Evolutionary conservation across 2,329 filamentous ascomycete genomes (phyloP), one percentile per base, ranked within the genome.

Genomic region (Hypoxylon sp.): DNA sequence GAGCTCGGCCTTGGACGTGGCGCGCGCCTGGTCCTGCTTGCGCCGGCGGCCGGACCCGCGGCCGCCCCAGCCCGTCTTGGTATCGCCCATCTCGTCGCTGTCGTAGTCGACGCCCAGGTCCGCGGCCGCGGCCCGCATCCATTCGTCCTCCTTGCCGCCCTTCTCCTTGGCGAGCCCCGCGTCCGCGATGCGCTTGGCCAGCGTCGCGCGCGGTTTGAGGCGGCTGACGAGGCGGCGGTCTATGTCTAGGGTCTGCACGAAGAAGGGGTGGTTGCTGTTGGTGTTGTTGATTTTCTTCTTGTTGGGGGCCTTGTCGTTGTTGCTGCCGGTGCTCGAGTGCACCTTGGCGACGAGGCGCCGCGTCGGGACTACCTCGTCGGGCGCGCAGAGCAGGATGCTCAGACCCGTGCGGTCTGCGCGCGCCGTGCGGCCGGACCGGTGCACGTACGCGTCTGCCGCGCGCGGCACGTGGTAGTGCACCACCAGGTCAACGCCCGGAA

Each of bases 391-490:
- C 3, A 99, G 80, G 55, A 99, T 87, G 68, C 91, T 96, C 29
- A 90, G 84, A 31, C 95, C 95, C 0, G 83, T 85, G 10, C 85
- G 85, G 17, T 88, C 84, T 2, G 90, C 94, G 70, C 95, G 91
- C 1, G 95, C 95, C 1, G 95, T 98, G 64, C 95, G 90, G 10
- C 95, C 95, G 1, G 95, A 97, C 20, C 95, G 88, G 72, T 99
- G 95, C 11, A 99, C 93, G 71, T 99, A 99, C 43, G 89, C 89
- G 73, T 98, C 94, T 27, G 95, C 95, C 1, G 92, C 83, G 55
- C 93, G 89, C 1, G 95, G 95, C 0, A 97, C 88, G 74, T 99
- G 94, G 77, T 99, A 99, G 76, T 99, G 95, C 15, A 99, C 79
- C 13, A 99, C 89, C 11, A 96, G 83, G 67, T 97, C 90, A 42